A percentile compares a stretch with the other conserved stretches of the same genome.
Evolutionary conservation across 1,284 basidiomycete genomes (phyloP).

Genomic region (Cryptococcus sp.): DNA sequence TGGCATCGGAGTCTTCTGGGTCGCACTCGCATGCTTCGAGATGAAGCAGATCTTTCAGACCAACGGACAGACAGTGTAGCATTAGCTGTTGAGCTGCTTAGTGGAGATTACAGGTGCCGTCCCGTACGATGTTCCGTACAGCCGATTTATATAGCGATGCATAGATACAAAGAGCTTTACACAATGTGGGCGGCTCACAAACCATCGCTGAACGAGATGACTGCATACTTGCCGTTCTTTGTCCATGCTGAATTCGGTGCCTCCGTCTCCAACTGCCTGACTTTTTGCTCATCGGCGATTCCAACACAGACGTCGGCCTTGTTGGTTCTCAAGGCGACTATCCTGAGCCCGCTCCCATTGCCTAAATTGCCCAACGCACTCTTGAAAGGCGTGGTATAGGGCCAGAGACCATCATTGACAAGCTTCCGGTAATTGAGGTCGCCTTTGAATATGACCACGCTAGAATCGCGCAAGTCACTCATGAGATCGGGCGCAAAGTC

Average conservation of each 20-base stretch:
- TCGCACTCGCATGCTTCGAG: too few species aligned
- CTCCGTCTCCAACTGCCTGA: neutral
- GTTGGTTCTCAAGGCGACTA: conserved; percentile 5
- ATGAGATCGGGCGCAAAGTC: neutral
- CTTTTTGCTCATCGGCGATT: neutral
- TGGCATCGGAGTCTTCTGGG: too few species aligned
- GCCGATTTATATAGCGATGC: too few species aligned
- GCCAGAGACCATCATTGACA: conserved; percentile 2
- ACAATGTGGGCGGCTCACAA: neutral
- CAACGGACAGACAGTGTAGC: too few species aligned
- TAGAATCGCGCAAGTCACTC: conserved; percentile 21
- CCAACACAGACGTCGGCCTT: conserved; percentile 9
- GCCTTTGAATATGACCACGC: conserved; percentile 48
- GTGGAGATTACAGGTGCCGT: too few species aligned
- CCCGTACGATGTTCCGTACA: too few species aligned
- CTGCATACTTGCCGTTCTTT: conserved; percentile 7
- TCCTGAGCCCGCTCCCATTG: neutral
- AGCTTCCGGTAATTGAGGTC: conserved; percentile 14
- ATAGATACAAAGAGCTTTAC: neutral
- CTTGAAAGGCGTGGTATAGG: conserved; percentile 8
- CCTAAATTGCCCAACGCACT: conserved; percentile 6
- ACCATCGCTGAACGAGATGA: conserved; percentile 2
- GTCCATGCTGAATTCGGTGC: neutral
- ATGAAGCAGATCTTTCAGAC: too few species aligned
- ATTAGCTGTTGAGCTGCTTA: too few species aligned